Percentiles rank a stretch among this genome's conserved stretches.
phyloP scores from a whole-genome alignment of 78 protist species.

The Dictyostelium capitatum region DNA sequence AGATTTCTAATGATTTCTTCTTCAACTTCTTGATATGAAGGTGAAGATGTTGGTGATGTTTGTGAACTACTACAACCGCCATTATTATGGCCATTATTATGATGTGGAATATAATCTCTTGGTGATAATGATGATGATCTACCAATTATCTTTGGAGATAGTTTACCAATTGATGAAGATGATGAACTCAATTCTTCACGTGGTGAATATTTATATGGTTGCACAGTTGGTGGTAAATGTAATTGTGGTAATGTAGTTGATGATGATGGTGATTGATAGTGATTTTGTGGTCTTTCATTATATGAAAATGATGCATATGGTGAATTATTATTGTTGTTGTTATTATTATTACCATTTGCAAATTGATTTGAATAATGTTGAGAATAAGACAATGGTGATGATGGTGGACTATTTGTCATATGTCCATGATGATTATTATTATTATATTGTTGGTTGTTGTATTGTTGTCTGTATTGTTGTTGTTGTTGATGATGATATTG shows the following conservation, averaged over 20 bases:
- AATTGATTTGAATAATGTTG: neutral
- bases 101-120: neutral
- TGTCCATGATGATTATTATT: neutral
- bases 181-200: neutral
- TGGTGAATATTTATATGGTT: neutral
- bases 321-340: neutral
- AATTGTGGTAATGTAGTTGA: conserved; percentile 1
- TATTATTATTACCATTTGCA: neutral
- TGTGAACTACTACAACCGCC: conserved; percentile 23
- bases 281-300: neutral
- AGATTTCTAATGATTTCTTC: conserved; percentile 24
- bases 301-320: neutral
- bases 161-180: neutral
- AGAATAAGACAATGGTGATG: neutral
- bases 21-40: conserved; percentile 29
- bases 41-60: conserved; percentile 47
- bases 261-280: conserved; percentile 2
- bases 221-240: conserved; percentile 4
- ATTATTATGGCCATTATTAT: neutral
- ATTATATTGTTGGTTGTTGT: neutral
- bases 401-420: neutral
- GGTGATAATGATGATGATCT: conserved; percentile 15
- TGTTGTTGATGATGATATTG: neutral
- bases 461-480: neutral
- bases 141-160: conserved; percentile 30